Conservation (phyloP, 306 rosid genomes). For the Sindora glabra region DNA sequence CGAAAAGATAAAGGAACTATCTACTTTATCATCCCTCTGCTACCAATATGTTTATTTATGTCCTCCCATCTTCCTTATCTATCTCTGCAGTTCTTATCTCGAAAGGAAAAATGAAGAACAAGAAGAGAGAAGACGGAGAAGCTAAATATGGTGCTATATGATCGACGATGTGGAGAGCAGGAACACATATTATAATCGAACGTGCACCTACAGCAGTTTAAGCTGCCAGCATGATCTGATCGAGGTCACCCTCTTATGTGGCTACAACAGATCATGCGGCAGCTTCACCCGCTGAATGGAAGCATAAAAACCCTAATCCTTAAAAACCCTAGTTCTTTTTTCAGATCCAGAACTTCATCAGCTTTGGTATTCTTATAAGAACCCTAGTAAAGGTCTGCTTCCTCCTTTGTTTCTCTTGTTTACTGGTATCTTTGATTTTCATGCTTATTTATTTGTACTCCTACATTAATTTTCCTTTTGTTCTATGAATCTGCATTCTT, state of each 20-base stretch:
- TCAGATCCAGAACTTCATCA: too few relatives aligned
- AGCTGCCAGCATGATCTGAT: conserved; percentile 99
- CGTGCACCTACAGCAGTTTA: conserved; percentile 60
- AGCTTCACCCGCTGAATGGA: conserved; percentile 64
- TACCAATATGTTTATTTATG: neutral
- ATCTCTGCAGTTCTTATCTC: conserved; percentile 9
- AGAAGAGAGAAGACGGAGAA: neutral
- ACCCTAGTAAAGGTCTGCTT: neutral
- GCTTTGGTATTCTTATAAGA: too few relatives aligned
- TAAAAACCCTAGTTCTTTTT: too few relatives aligned
- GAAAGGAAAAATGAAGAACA: neutral
- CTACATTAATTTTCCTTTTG: too few relatives aligned
- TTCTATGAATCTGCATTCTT: too few relatives aligned
- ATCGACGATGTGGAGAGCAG: too few relatives aligned
- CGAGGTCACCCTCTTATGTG: conserved; percentile 20
- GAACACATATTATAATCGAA: too few relatives aligned
- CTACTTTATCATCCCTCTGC: conserved; percentile 6
- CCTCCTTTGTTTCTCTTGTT: too few relatives aligned
- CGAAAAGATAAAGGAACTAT: too few relatives aligned
- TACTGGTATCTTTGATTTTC: too few relatives aligned
- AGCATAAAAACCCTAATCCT: conserved; percentile 37
- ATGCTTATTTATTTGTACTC: too few relatives aligned
- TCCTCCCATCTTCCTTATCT: conserved; percentile 14
- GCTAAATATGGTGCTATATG: neutral
- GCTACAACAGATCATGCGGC: conserved; percentile 64